phyloP scores from a whole-genome alignment of 2,329 filamentous ascomycete genomes.

The Cytospora piceicola region DNA sequence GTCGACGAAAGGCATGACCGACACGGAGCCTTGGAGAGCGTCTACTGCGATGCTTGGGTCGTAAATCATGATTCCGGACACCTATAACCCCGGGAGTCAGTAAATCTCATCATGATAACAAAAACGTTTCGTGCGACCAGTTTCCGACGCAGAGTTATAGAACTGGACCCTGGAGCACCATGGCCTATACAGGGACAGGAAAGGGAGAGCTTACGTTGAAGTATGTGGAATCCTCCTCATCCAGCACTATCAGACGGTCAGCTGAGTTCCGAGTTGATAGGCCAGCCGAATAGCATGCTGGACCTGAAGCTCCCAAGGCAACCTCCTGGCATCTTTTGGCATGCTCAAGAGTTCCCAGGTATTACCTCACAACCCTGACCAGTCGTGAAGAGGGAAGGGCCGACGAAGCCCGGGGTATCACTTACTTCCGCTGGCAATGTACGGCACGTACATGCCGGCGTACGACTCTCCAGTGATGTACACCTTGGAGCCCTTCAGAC shows the following conservation, averaged over 20 bases:
- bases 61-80: constrained; percentile 67
- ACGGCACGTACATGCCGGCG: constrained; percentile 70
- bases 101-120: not conserved
- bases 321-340: too few relatives aligned
- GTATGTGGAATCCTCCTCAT: constrained; percentile 65
- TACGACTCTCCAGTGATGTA: constrained; percentile 78
- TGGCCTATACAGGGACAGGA: not conserved
- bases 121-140: too few relatives aligned
- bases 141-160: not conserved
- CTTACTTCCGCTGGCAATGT: constrained; percentile 66
- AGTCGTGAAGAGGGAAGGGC: too few relatives aligned
- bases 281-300: not conserved
- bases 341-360: too few relatives aligned
- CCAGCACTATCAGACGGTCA: constrained; percentile 52
- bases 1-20: constrained; percentile 63
- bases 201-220: constrained; percentile 61
- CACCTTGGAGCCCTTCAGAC: constrained; percentile 68
- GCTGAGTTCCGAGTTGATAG: not conserved
- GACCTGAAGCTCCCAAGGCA: too few relatives aligned
- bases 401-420: not conserved
- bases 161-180: not conserved
- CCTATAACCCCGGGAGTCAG: not conserved
- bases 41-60: constrained; percentile 67
- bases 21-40: constrained; percentile 48
- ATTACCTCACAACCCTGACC: too few relatives aligned